Percentiles rank a stretch among this genome's conserved stretches.
Evolutionary conservation across 768 basidiomycete genomes (phyloP).

Genomic region (Amyloporia xantha): DNA sequence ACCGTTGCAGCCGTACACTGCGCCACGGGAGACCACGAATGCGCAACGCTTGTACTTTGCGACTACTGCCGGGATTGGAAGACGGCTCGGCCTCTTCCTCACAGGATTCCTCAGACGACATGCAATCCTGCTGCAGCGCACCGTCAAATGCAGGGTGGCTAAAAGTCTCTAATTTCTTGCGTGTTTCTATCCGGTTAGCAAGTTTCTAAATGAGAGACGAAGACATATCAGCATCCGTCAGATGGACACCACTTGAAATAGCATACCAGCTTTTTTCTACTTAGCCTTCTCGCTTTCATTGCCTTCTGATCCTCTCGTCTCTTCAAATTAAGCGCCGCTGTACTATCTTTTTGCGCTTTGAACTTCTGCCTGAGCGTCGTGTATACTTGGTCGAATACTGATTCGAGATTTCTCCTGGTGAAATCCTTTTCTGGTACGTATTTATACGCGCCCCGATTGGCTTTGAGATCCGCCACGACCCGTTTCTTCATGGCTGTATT

Average conservation of each 20-base stretch:
- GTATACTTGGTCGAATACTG: constrained; percentile 65
- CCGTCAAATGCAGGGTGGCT: constrained; percentile 63
- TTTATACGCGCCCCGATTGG: constrained; percentile 49
- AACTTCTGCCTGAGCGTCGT: constrained; percentile 64
- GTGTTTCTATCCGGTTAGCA: constrained; percentile 51
- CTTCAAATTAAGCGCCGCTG: constrained; percentile 36
- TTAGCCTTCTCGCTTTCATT: constrained; percentile 50
- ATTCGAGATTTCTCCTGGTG: constrained; percentile 49
- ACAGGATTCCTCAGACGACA: constrained; percentile 78
- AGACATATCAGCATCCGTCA: background rate
- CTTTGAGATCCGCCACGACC: constrained; percentile 52
- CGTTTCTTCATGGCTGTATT: constrained; percentile 67
- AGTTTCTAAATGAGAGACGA: constrained; percentile 47
- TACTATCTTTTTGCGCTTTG: constrained; percentile 48
- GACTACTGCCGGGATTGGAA: constrained; percentile 11
- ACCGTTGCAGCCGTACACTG: constrained; percentile 53
- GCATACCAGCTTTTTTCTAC: constrained; percentile 59
- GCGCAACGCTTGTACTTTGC: constrained; percentile 33
- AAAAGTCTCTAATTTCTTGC: constrained; percentile 46
- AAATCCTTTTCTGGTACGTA: constrained; percentile 65
- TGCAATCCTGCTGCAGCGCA: constrained; percentile 67
- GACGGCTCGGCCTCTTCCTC: constrained; percentile 31
- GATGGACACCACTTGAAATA: background rate
- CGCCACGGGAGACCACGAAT: constrained; percentile 63
- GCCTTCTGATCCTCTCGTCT: constrained; percentile 57